These are phyloP conservation scores for Phytophthora ramorum DNA, from an alignment of 352 stramenopile species.

Conservation along the genomic window DNA sequence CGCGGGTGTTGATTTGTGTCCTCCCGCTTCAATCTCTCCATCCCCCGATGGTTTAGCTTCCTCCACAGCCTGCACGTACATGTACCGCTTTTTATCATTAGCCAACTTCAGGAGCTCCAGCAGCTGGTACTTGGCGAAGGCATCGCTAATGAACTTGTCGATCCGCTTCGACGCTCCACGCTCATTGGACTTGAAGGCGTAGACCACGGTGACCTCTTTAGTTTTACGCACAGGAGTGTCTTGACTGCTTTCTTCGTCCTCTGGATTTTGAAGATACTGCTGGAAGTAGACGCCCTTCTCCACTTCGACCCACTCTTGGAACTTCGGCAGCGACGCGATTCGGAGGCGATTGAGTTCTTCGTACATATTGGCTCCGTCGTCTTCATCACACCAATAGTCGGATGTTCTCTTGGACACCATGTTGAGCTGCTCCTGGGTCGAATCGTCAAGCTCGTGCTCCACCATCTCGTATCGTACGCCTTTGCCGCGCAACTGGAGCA, in stretches of 20 bases:
- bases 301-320: slow-evolving; percentile 55
- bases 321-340: slow-evolving; percentile 44
- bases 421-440: slow-evolving; percentile 10
- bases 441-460: slow-evolving; percentile 36
- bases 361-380: slow-evolving; percentile 31
- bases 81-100: slow-evolving; percentile 54
- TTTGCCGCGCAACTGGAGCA: slow-evolving; percentile 38
- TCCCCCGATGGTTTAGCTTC: slow-evolving; percentile 10
- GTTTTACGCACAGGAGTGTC: slow-evolving; percentile 8
- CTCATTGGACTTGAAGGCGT: slow-evolving; percentile 24
- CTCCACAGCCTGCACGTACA: slow-evolving; percentile 44
- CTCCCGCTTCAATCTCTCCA: slow-evolving; percentile 1
- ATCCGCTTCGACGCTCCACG: slow-evolving; percentile 40
- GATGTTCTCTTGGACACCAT: slow-evolving; percentile 9
- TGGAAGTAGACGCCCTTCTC: slow-evolving; percentile 34
- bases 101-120: slow-evolving; percentile 40
- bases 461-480: slow-evolving; percentile 48
- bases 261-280: slow-evolving; percentile 18
- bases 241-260: slow-evolving; percentile 5
- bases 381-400: slow-evolving; percentile 20
- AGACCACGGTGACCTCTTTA: slow-evolving; percentile 28
- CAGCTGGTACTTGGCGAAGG: slow-evolving; percentile 49
- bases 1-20: slow-evolving; percentile 3
- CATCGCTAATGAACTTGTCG: slow-evolving; percentile 45
- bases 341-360: slow-evolving; percentile 43